Conservation (phyloP, 2,329 filamentous ascomycete genomes). For the Penicillium expansum region DNA sequence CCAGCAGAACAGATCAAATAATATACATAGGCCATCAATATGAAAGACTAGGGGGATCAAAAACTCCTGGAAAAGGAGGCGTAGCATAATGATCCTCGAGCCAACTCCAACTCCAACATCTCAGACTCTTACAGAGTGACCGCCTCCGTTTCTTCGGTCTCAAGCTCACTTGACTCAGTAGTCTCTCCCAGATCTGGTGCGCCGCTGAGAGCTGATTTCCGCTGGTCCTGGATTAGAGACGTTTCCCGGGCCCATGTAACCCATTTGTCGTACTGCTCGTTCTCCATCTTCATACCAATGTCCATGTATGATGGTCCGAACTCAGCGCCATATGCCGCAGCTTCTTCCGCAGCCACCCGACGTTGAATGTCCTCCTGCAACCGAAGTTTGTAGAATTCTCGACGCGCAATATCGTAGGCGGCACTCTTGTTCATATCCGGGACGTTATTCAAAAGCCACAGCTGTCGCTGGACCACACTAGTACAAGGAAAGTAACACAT, state of each 20-base stretch:
- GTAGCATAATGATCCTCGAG: constrained; percentile 1
- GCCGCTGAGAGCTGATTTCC: constrained; percentile 45
- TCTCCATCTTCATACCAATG: constrained; percentile 78
- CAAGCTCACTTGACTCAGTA: constrained; percentile 31
- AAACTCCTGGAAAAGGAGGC: background rate
- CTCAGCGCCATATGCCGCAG: constrained; percentile 77
- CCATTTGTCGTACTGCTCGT: constrained; percentile 78
- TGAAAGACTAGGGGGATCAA: constrained; percentile 2
- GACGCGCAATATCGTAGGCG: constrained; percentile 83
- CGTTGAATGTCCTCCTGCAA: constrained; percentile 78
- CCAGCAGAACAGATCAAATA: constrained; percentile 20
- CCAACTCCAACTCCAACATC: background rate
- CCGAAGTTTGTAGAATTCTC: constrained; percentile 84
- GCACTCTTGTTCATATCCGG: constrained; percentile 57
- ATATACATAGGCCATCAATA: constrained; percentile 25
- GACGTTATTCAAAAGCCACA: constrained; percentile 73
- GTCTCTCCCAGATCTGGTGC: constrained; percentile 38
- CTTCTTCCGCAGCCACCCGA: constrained; percentile 84
- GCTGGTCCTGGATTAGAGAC: constrained; percentile 49
- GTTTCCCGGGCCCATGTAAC: constrained; percentile 69
- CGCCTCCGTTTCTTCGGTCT: constrained; percentile 3
- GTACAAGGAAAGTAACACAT: constrained; percentile 4
- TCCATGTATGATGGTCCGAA: constrained; percentile 77
- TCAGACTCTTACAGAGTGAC: background rate
- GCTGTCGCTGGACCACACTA: constrained; percentile 88